These are phyloP conservation scores for Sarocladium oryzae DNA, from an alignment of 2,329 filamentous ascomycete species.

Conservation along the genomic window DNA sequence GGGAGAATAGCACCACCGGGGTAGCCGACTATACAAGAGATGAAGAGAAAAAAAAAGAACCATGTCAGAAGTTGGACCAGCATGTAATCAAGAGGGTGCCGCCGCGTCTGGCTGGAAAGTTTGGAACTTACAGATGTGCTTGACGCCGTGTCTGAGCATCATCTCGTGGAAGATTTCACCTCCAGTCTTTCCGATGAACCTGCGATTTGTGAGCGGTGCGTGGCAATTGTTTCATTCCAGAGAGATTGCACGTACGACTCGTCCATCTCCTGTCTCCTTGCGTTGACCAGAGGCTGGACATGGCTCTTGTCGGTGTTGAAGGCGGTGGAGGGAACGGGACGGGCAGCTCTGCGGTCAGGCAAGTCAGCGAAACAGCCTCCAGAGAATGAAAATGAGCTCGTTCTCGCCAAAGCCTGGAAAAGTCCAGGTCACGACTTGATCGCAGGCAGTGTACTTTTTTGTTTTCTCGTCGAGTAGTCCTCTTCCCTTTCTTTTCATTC, in stretches of 20 bases:
- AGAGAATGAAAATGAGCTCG: neutral
- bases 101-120: no score
- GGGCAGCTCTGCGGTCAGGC: conserved; percentile 27
- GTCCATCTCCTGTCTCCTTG: conserved; percentile 59
- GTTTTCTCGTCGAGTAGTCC: neutral
- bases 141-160: conserved; percentile 89
- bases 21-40: conserved; percentile 60
- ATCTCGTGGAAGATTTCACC: conserved; percentile 99
- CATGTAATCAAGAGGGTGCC: no score
- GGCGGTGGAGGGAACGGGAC: conserved; percentile 56
- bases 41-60: no score
- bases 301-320: conserved; percentile 52
- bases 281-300: conserved; percentile 63
- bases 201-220: conserved; percentile 28
- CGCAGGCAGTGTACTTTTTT: neutral
- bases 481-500: neutral
- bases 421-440: no score
- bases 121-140: conserved; percentile 82
- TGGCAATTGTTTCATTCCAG: conserved; percentile 11
- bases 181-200: conserved; percentile 89
- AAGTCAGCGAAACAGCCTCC: conserved; percentile 12
- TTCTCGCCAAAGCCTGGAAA: no score
- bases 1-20: conserved; percentile 94
- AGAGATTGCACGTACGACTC: conserved; percentile 59
- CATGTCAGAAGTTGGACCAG: no score